A percentile compares a stretch with the other conserved stretches of the same genome.
These are phyloP conservation scores for Pilaira anomala DNA, from an alignment of 192 early-diverging fungal species.

Conservation along the genomic window DNA sequence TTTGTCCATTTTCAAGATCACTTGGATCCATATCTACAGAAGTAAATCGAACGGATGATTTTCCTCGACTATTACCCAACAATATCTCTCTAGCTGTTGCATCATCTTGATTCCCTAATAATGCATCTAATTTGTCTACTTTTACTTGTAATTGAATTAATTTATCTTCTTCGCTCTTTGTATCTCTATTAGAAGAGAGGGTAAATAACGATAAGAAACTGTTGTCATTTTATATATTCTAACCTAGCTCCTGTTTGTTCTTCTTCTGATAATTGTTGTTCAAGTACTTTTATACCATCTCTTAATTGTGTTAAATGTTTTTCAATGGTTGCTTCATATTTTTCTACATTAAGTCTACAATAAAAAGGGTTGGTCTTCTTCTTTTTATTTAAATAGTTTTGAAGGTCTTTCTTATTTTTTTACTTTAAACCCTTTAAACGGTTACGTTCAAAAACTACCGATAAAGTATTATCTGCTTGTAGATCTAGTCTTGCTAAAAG, in stretches of 20 bases:
- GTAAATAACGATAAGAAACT: too few relatives aligned
- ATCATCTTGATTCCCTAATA: slow-evolving; percentile 45
- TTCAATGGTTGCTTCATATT: slow-evolving; percentile 52
- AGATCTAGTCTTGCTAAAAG: slow-evolving; percentile 40
- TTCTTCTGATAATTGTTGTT: slow-evolving; percentile 50
- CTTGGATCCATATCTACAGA: slow-evolving; percentile 37
- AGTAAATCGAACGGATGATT: slow-evolving; percentile 1
- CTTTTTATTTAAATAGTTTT: too few relatives aligned
- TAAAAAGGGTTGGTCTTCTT: not conserved
- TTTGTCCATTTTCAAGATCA: slow-evolving; percentile 44
- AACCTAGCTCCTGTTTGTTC: slow-evolving; percentile 56
- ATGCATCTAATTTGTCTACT: slow-evolving; percentile 56
- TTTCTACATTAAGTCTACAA: slow-evolving; percentile 44
- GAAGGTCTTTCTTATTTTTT: too few relatives aligned
- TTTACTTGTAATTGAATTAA: slow-evolving; percentile 60
- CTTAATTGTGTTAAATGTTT: slow-evolving; percentile 49
- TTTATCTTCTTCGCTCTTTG: slow-evolving; percentile 58
- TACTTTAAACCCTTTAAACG: slow-evolving; percentile 38
- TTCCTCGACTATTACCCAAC: not conserved
- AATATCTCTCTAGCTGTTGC: slow-evolving; percentile 33
- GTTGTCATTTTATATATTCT: too few relatives aligned
- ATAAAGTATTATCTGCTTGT: slow-evolving; percentile 56
- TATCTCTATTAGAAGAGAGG: slow-evolving; percentile 31
- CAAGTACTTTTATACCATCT: slow-evolving; percentile 51
- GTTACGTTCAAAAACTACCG: slow-evolving; percentile 55